These are phyloP conservation scores for Microdochium nivale DNA, from an alignment of 2,329 filamentous ascomycete genomes.

Conservation along the genomic window DNA sequence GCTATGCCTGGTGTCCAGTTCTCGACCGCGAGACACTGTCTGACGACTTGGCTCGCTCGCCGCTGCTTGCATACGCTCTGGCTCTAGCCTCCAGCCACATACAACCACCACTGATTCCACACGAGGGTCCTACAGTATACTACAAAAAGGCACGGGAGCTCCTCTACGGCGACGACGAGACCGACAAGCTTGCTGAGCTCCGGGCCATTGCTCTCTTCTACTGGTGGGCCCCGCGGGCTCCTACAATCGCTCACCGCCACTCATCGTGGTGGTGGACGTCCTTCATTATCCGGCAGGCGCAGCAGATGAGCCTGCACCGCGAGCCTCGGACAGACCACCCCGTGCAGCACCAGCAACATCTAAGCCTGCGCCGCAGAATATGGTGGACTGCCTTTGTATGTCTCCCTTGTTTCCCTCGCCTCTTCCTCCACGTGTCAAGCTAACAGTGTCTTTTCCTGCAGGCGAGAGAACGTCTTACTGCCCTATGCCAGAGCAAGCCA, in stretches of 20 bases:
- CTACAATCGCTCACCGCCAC: conserved; percentile 27
- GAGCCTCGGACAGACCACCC: conserved; percentile 19
- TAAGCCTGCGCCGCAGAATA: conserved; percentile 25
- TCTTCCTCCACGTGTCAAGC: not conserved
- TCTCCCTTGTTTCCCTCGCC: not conserved
- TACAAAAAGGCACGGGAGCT: conserved; percentile 29
- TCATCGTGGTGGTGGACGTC: conserved; percentile 37
- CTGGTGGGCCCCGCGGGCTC: conserved; percentile 32
- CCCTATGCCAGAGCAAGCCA: conserved; percentile 32
- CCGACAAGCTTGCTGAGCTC: conserved; percentile 23
- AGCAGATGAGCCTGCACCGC: conserved; percentile 33
- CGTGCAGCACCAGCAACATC: conserved; percentile 7
- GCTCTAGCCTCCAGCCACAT: conserved; percentile 30
- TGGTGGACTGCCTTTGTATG: conserved; percentile 30
- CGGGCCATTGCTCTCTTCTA: conserved; percentile 30
- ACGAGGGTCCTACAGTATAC: conserved; percentile 26
- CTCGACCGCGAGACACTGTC: conserved; percentile 21
- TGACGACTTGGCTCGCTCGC: conserved; percentile 21
- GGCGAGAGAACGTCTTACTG: conserved; percentile 27
- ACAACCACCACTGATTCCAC: conserved; percentile 29
- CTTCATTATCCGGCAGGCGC: conserved; percentile 31
- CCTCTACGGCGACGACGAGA: conserved; percentile 31
- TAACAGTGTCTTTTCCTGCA: not conserved
- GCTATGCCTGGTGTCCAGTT: conserved; percentile 32
- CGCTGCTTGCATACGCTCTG: conserved; percentile 26